Conservation (phyloP, 768 basidiomycete genomes). For the Leucocoprinus leucothites region DNA sequence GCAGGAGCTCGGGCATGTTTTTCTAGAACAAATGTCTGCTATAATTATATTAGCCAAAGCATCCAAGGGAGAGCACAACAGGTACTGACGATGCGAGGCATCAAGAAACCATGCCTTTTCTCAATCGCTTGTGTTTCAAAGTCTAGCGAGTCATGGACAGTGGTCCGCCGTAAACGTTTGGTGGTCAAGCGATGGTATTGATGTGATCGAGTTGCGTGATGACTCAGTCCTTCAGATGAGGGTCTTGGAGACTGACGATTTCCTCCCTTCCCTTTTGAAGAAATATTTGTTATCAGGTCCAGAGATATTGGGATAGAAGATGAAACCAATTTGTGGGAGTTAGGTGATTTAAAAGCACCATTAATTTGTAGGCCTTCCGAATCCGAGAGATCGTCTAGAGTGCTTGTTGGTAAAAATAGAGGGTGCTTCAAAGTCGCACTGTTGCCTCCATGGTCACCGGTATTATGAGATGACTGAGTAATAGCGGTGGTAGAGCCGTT, state of each 20-base stretch:
- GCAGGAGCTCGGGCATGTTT: neutral
- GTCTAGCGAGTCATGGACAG: neutral
- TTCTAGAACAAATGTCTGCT: neutral
- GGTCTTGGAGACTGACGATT: neutral
- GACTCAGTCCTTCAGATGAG: neutral
- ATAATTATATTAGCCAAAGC: neutral
- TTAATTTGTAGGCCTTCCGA: neutral
- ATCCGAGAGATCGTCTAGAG: constrained; percentile 16
- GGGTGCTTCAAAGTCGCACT: neutral
- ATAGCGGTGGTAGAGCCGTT: constrained; percentile 23
- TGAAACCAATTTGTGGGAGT: neutral
- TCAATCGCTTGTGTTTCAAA: neutral
- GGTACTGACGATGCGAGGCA: constrained; percentile 6
- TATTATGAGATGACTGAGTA: constrained; percentile 23
- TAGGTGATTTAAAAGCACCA: neutral
- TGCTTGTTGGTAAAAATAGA: neutral
- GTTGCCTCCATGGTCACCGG: neutral
- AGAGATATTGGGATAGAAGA: neutral
- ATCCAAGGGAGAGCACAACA: neutral
- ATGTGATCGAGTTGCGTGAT: neutral
- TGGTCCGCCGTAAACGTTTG: neutral
- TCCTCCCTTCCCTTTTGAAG: neutral
- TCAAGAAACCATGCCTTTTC: constrained; percentile 5
- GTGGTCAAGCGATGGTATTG: neutral
- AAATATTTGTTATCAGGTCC: no score